Evolutionary conservation across 306 rosid genomes (phyloP).

Genomic region (Rosa chinensis): DNA sequence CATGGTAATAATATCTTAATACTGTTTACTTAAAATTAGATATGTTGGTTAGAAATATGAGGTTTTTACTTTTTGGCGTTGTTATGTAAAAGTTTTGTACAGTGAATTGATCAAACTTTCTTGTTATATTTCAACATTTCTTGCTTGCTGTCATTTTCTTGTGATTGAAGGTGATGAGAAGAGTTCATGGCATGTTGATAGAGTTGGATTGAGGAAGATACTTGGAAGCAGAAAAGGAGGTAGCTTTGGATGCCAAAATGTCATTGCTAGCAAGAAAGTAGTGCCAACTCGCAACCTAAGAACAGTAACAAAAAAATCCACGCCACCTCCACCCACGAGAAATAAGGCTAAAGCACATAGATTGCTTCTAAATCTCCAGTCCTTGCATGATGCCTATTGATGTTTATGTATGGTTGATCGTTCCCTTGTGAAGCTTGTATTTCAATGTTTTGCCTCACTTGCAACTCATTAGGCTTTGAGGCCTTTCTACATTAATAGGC

Average conservation of each 20-base stretch:
- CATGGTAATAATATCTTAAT: background rate
- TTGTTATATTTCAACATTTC: background rate
- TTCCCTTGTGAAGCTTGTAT: background rate
- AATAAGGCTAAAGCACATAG: background rate
- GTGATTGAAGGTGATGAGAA: slow-evolving; percentile 13
- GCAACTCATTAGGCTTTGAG: background rate
- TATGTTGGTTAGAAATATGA: background rate
- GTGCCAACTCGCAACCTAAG: slow-evolving; percentile 16
- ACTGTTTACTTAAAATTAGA: background rate
- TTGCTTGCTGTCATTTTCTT: background rate
- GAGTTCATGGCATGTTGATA: background rate
- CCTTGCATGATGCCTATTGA: background rate
- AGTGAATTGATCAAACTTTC: background rate
- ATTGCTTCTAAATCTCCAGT: background rate
- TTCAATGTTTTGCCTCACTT: background rate
- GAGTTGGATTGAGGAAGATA: background rate
- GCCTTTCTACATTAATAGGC: background rate
- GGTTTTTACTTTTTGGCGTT: background rate
- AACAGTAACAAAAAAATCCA: background rate
- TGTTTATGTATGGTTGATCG: background rate
- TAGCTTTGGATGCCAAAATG: background rate
- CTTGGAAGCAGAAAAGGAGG: background rate
- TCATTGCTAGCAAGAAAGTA: background rate
- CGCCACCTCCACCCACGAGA: background rate
- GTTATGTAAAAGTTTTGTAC: background rate